Base-by-base conservation (phyloP, 2,329 filamentous ascomycete genomes). In the Aspergillus pseudoterreus region DNA sequence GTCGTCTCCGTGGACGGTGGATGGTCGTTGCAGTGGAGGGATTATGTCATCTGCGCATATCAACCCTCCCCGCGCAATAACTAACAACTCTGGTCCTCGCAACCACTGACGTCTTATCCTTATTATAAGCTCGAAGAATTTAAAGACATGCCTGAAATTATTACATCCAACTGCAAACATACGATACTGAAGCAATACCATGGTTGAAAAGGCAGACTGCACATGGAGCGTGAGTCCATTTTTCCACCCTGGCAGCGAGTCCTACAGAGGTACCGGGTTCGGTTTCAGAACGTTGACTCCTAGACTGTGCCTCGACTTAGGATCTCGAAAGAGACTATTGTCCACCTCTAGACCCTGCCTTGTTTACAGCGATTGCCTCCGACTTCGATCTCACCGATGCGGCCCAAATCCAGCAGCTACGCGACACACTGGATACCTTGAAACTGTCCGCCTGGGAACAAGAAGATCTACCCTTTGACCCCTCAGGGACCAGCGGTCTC, bases 321-420 rank as follows among this genome's bases (percentile, higher is more conserved):
- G 68, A 70, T 41, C 60, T 75, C 21, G 66, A 92, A 84, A 79
- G 84, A 55, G 82, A 86, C 57, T 92, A 90, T 64, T 85, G 85
- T 65, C 82, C 87, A 21, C 81, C 86, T 15, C 71, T 96, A 38
- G 92, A 96, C 59, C 82, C 90, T 57, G 82, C 89, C 0, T 79
- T 92, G 11, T 82, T 96, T 52, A 80, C 86, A 49, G 86, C 90
- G 4, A 88, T 96, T 45, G 76, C 84, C 4, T 82, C 76, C 47
- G 92, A 97, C 63, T 89, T 84, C 69, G 81, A 91, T 60, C 73
- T 92, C 15, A 66, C 71, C 2, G 69, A 82, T 19, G 61, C 78
- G 0, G 67, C 72, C 1, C 75, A 84, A 39, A 74, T 84, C 30
- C 64, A 78, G 2, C 72, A 75, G 9, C 83, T 85, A 2, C 79